Conservation (phyloP, 306 rosid genomes). For the Erythrophleum fordii region DNA sequence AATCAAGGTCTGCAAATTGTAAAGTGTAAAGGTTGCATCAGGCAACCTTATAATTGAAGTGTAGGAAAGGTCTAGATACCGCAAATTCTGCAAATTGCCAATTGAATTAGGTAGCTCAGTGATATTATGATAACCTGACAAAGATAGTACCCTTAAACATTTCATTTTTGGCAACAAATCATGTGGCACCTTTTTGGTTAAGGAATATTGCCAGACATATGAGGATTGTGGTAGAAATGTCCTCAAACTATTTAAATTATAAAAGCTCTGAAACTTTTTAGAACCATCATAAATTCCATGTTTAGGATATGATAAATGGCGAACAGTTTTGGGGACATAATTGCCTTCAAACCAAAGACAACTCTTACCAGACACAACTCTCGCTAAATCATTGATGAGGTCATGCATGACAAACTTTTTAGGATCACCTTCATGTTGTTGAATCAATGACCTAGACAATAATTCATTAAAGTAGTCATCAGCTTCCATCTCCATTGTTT, state of each 20-base stretch:
- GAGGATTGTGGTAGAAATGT: neutral
- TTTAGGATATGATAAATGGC: constrained; percentile 31
- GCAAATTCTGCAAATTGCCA: constrained; percentile 25
- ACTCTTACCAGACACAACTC: neutral
- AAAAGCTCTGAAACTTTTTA: constrained; percentile 10
- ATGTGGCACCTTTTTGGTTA: neutral
- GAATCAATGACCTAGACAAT: constrained; percentile 36
- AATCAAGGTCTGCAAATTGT: constrained; percentile 41
- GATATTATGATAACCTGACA: neutral
- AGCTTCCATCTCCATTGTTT: constrained; percentile 31
- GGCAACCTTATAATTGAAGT: neutral
- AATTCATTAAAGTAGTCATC: constrained; percentile 37
- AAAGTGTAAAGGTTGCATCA: neutral
- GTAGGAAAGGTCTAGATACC: constrained; percentile 29
- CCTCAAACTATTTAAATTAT: neutral
- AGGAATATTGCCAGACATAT: neutral
- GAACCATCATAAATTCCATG: neutral
- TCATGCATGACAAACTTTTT: constrained; percentile 37
- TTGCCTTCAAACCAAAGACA: neutral
- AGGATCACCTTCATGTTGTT: neutral
- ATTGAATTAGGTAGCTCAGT: constrained; percentile 18
- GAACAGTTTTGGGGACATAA: neutral
- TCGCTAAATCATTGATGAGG: constrained; percentile 39
- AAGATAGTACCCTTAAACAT: constrained; percentile 30
- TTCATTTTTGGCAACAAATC: neutral